A percentile compares a stretch with the other conserved stretches of the same genome.
Evolutionary conservation across 768 basidiomycete species (phyloP).

Genomic region (Thelephora aurantiotincta): DNA sequence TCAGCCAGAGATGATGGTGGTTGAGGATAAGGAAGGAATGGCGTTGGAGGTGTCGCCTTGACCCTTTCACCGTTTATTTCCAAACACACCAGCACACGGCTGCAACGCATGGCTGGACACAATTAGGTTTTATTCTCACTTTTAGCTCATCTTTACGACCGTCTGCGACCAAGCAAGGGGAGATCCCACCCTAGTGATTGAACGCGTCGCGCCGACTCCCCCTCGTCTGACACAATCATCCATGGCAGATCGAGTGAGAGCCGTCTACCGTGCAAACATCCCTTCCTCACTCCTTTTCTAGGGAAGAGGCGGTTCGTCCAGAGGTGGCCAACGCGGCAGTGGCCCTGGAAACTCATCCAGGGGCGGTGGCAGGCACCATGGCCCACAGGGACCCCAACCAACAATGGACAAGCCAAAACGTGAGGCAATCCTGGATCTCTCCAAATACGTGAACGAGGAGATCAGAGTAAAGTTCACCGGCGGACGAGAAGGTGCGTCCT

Average conservation of each 20-base stretch:
- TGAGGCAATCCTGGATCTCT: conserved; percentile 90
- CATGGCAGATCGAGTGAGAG: conserved; percentile 52
- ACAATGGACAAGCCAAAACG: conserved; percentile 69
- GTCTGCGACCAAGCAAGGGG: not conserved
- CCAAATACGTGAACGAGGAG: conserved; percentile 84
- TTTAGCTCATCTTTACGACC: not conserved
- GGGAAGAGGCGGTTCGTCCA: conserved; percentile 9
- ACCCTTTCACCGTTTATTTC: too few relatives aligned
- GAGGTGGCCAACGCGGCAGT: conserved; percentile 31
- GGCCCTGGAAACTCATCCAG: conserved; percentile 21
- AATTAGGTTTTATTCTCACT: not conserved
- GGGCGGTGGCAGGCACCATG: conserved; percentile 21
- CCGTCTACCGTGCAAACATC: conserved; percentile 20
- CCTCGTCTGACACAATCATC: not conserved
- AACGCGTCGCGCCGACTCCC: not conserved
- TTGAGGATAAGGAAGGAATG: not conserved
- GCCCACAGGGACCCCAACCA: conserved; percentile 23
- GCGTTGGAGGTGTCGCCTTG: too few relatives aligned
- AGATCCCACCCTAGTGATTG: not conserved
- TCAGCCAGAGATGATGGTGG: not conserved
- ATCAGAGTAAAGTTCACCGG: conserved; percentile 98
- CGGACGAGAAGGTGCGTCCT: conserved; percentile 69
- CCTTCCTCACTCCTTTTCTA: conserved; percentile 43
- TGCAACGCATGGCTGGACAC: not conserved
- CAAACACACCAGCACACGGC: not conserved